Evolutionary conservation across 495 filamentous ascomycete genomes (phyloP).

Genomic region (Neurospora sp.): DNA sequence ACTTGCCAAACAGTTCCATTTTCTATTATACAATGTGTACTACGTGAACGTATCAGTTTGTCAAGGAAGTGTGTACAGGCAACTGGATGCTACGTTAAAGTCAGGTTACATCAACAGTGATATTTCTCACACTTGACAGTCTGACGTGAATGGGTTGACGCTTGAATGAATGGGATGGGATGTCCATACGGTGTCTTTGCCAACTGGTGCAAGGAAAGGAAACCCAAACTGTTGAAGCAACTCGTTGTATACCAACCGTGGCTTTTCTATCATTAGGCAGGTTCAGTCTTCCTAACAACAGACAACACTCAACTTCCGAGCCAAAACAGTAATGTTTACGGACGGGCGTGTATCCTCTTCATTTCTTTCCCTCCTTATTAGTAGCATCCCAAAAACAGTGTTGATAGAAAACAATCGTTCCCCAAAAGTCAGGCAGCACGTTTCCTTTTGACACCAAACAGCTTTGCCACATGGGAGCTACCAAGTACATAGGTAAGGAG

Average conservation of each 20-base stretch:
- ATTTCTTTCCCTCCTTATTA: too few relatives aligned
- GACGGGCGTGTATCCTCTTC: too few relatives aligned
- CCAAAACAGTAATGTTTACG: too few relatives aligned
- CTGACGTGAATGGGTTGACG: not conserved
- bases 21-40: not conserved
- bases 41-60: not conserved
- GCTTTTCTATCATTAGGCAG: too few relatives aligned
- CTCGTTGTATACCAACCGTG: too few relatives aligned
- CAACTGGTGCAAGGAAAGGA: too few relatives aligned
- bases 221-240: too few relatives aligned
- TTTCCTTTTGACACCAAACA: not conserved
- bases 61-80: not conserved
- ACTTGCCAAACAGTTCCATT: not conserved
- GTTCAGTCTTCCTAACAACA: too few relatives aligned
- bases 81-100: not conserved
- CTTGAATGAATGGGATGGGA: not conserved
- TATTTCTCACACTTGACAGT: not conserved
- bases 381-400: too few relatives aligned
- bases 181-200: too few relatives aligned
- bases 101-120: not conserved
- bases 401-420: too few relatives aligned
- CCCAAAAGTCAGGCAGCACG: not conserved
- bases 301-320: too few relatives aligned
- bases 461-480: not conserved
- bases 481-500: not conserved